Base-by-base conservation (phyloP, 495 filamentous ascomycete species). In the Parathielavia hyrcaniae region DNA sequence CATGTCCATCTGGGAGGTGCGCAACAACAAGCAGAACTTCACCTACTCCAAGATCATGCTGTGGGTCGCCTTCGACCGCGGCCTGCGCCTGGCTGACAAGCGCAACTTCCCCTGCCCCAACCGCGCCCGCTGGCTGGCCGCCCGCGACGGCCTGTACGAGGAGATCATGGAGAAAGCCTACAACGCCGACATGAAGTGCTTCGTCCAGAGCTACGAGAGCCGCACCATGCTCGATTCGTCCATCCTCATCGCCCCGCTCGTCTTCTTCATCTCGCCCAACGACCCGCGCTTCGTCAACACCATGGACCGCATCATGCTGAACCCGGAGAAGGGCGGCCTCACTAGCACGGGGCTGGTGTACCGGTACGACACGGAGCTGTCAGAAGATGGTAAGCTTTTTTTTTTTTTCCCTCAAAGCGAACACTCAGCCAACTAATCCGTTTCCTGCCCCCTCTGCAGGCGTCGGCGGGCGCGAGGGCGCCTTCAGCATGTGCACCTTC, bases 1-100 rank as follows among this genome's bases (percentile, higher is more conserved):
- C 68, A 88, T 87, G 85, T 86, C 83, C 16, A 88, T 89, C 63
- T 88, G 86, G 86, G 86, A 89, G 66, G 85, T 87, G 19, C 81
- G 86, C 51, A 86, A 85, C 45, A 74, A 82, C 59, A 83, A 84
- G 67, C 84, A 88, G 64, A 80, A 87, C 67, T 89, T 88, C 61
- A 77, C 84, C 45, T 88, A 88, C 69, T 85, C 82, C 14, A 86
- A 88, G 61, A 78, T 89, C 60, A 86, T 88, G 82, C 73, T 89
- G 22, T 89, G 86, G 86, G 86, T 89, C 5, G 85, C 85, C 41
- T 77, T 89, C 50, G 86, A 88, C 67, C 83, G 86, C 13, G 86
- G 82, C 11, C 68, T 89, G 17, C 83, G 86, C 1, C 77, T 89
- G 4, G 76, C 85, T 2, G 86, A 89, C 38, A 88, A 86, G 66